Percentiles rank a stretch among this genome's conserved stretches.
Conservation (phyloP, 1,284 basidiomycete genomes). For the Fomitiporia mediterranea region DNA sequence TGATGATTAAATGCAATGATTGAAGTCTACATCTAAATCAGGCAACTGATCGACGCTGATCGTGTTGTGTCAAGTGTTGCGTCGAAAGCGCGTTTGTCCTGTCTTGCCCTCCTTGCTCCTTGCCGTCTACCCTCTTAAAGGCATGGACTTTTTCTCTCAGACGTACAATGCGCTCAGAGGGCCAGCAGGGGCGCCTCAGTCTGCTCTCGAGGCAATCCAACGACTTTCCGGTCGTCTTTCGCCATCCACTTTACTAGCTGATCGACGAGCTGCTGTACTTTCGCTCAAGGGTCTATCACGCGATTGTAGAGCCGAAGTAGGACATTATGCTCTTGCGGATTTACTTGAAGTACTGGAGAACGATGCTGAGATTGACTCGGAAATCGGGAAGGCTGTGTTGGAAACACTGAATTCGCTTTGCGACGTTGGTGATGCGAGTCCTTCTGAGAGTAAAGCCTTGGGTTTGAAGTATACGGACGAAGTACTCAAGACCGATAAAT, state of each 20-base stretch:
- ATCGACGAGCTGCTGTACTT: slow-evolving; percentile 87
- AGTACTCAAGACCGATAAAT: slow-evolving; percentile 65
- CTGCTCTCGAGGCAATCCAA: slow-evolving; percentile 78
- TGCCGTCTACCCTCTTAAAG: neutral
- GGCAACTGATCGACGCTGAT: neutral
- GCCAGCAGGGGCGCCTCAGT: slow-evolving; percentile 74
- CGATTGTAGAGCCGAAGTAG: slow-evolving; percentile 88
- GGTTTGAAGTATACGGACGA: slow-evolving; percentile 71
- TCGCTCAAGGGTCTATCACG: slow-evolving; percentile 89
- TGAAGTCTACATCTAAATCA: neutral
- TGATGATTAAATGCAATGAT: no score
- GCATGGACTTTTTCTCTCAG: slow-evolving; percentile 78
- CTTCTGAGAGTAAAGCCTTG: slow-evolving; percentile 48
- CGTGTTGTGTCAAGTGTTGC: neutral
- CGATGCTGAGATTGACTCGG: slow-evolving; percentile 84
- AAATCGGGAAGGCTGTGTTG: slow-evolving; percentile 85
- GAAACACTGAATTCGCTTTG: slow-evolving; percentile 82
- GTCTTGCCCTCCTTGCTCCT: neutral
- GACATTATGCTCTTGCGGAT: slow-evolving; percentile 67
- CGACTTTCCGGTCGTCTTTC: slow-evolving; percentile 87
- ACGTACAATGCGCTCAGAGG: slow-evolving; percentile 78
- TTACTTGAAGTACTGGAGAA: slow-evolving; percentile 78
- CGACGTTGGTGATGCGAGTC: slow-evolving; percentile 52
- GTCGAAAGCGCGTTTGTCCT: slow-evolving; percentile 5
- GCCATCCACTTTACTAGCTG: slow-evolving; percentile 80